Evolutionary conservation across 148 eudicot species (phyloP).

Genomic region (Rhododendron griersonianum): DNA sequence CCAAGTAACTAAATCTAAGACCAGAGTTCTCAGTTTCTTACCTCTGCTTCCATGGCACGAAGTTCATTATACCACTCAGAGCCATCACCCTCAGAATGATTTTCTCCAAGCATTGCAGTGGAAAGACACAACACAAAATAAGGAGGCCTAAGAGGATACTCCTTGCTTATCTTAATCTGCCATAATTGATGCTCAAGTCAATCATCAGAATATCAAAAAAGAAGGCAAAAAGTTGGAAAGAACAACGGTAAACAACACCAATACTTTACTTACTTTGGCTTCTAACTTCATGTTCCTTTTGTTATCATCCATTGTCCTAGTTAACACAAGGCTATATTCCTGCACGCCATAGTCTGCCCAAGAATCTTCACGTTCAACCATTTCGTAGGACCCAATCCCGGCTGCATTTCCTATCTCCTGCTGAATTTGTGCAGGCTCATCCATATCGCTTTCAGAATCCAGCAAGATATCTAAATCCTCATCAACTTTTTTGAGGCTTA

Average conservation of each 20-base stretch:
- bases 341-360: slow-evolving; percentile 60
- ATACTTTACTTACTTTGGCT: slow-evolving; percentile 54
- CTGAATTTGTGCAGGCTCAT: slow-evolving; percentile 46
- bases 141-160: slow-evolving; percentile 95
- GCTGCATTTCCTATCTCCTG: slow-evolving; percentile 30
- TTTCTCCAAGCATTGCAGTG: slow-evolving; percentile 35
- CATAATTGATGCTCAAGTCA: slow-evolving; percentile 19
- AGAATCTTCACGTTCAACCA: slow-evolving; percentile 33
- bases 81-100: slow-evolving; percentile 25
- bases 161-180: slow-evolving; percentile 76
- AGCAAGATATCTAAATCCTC: slow-evolving; percentile 63
- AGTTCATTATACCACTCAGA: slow-evolving; percentile 77
- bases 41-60: slow-evolving; percentile 97
- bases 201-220: slow-evolving; percentile 8
- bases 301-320: slow-evolving; percentile 31
- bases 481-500: slow-evolving; percentile 55
- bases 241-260: slow-evolving; percentile 11
- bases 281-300: slow-evolving; percentile 53
- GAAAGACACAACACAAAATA: slow-evolving; percentile 43
- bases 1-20: background rate
- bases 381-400: slow-evolving; percentile 1
- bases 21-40: slow-evolving; percentile 23
- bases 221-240: background rate
- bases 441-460: slow-evolving; percentile 73
- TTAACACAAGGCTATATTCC: slow-evolving; percentile 52